phyloP scores from a whole-genome alignment of 169 alveolate genomes.

The Cryptosporidium ryanae region DNA sequence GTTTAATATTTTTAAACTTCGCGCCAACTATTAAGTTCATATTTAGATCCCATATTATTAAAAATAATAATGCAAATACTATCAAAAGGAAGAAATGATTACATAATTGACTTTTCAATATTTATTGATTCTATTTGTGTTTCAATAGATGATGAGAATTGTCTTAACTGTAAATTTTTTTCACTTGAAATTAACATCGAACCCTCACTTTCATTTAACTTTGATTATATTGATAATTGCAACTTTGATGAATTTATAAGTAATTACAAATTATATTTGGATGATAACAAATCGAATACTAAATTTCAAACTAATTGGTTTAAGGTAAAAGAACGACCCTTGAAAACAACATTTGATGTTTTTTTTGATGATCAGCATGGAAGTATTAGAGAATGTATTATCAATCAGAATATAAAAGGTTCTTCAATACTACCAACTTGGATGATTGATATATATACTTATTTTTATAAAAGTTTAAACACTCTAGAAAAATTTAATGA shows the following conservation, averaged over 20 bases:
- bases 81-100: not conserved
- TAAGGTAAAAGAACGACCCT: not conserved
- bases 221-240: not conserved
- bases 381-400: slow-evolving; percentile 27
- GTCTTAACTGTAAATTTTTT: not conserved
- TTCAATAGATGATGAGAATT: slow-evolving; percentile 23
- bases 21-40: not conserved
- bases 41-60: slow-evolving; percentile 1
- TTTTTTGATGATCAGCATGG: slow-evolving; percentile 40
- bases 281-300: slow-evolving; percentile 40
- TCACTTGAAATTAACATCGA: slow-evolving; percentile 37
- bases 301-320: slow-evolving; percentile 46
- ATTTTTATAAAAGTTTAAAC: slow-evolving; percentile 5
- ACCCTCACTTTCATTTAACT: slow-evolving; percentile 19
- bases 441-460: slow-evolving; percentile 22
- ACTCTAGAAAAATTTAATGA: not conserved
- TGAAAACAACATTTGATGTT: not conserved
- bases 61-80: not conserved
- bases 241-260: not conserved
- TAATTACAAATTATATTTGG: not conserved
- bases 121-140: slow-evolving; percentile 23
- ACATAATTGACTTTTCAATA: slow-evolving; percentile 19
- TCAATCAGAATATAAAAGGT: slow-evolving; percentile 2
- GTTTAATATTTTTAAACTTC: not conserved
- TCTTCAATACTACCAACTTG: slow-evolving; percentile 31